Evolutionary conservation across 2,329 filamentous ascomycete genomes (phyloP), one percentile per base, ranked within the genome.

Genomic region (Penicillium sclerotigenum): DNA sequence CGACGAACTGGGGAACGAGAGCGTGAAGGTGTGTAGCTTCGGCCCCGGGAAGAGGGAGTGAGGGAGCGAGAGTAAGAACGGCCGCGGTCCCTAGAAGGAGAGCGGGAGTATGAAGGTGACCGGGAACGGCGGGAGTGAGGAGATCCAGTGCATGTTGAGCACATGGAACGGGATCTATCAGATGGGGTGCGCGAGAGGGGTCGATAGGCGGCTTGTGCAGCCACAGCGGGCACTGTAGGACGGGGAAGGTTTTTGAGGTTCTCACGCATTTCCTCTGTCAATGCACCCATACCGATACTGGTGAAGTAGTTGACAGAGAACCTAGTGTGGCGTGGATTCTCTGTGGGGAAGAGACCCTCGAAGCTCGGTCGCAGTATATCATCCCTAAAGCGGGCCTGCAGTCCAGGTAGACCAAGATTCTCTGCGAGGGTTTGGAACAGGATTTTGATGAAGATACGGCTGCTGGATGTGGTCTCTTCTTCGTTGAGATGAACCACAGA

Each of bases 221-320:
- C 80, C 1, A 89, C 78, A 1, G 90, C 85, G 6, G 89, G 89
- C 24, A 89, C 78, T 1, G 88, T 82, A 3, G 92, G 91, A 71
- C 95, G 94, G 13, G 92, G 92, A 75, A 95, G 85, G 69, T 91
- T 96, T 72, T 92, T 89, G 54, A 99, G 81, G 70, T 88, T 86
- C 68, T 95, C 90, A 73, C 94, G 87, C 91, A 97, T 96, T 63
- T 91, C 89, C 71, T 99, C 94, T 2, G 94, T 99, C 59, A 99
- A 82, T 24, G 85, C 86, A 71, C 94, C 94, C 89, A 99, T 95
- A 56, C 92, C 91, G 67, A 99, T 96, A 68, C 91, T 94, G 10
- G 94, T 99, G 74, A 99, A 97, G 81, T 97, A 99, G 77, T 99
- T 99, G 86, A 99, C 96, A 48, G 92, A 90, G 80, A 99, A 99